Base-by-base conservation (phyloP, 192 early-diverging fungal genomes). In the Mortierella hygrophila region DNA sequence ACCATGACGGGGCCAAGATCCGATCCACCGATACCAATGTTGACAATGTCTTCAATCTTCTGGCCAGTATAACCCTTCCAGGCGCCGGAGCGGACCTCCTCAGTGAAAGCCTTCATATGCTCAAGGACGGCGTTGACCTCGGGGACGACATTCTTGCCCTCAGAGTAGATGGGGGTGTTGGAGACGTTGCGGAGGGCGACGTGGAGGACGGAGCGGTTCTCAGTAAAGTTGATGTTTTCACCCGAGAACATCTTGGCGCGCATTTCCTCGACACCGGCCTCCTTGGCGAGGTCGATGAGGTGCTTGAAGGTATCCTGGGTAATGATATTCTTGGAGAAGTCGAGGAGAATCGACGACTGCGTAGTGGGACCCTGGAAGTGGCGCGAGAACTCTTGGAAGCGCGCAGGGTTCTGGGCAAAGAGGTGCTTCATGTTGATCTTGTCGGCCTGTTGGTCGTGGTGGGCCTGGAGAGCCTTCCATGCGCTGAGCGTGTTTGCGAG, bases 1-100 rank as follows among this genome's bases (percentile, higher is more conserved):
- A 97, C 98, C 98, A 99, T 99, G 74, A 98, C 97, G 32, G 98
- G 98, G 42, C 98, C 98, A 47, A 99, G 92, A 89, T 99, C 98
- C 5, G 97, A 98, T 84, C 98, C 98, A 88, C 98, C 98, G 83
- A 99, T 99, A 78, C 98, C 98, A 91, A 99, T 98, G 93, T 99
- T 99, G 88, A 99, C 96, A 68, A 99, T 87, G 85, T 99, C 97
- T 49, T 96, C 97, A 86, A 99, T 99, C 57, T 90, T 81, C 89
- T 98, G 91, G 75, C 98, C 98, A 44, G 97, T 97, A 87, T 98
- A 99, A 40, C 98, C 98, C 87, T 93, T 97, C 98, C 98, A 99
- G 49, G 89, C 85, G 26, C 98, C 98, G 35, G 94, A 95, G 68
- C 98, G 96, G 78, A 99, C 94, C 10, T 88, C 89, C 70, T 97